Conservation (phyloP, 2,329 filamentous ascomycete species). For the Lasiodiplodia theobromae region DNA sequence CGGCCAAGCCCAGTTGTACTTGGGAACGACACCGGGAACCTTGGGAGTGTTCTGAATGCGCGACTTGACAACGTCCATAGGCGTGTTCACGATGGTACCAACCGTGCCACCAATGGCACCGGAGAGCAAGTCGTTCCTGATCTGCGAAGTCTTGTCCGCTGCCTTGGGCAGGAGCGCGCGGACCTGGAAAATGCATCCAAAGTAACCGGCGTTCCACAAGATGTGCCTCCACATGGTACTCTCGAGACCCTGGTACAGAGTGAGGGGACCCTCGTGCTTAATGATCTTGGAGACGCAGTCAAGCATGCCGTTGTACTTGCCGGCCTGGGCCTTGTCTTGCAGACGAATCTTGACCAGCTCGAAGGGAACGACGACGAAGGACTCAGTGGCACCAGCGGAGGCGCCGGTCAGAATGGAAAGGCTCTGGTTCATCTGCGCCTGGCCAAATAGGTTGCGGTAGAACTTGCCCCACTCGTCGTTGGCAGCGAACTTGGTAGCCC, state of each 20-base stretch:
- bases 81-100: slow-evolving; percentile 92
- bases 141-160: slow-evolving; percentile 80
- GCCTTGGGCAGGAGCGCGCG: slow-evolving; percentile 81
- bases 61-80: slow-evolving; percentile 97
- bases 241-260: slow-evolving; percentile 96
- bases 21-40: slow-evolving; percentile 79
- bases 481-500: slow-evolving; percentile 97
- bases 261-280: slow-evolving; percentile 80
- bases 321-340: slow-evolving; percentile 91
- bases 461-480: slow-evolving; percentile 98
- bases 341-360: slow-evolving; percentile 98
- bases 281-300: slow-evolving; percentile 85
- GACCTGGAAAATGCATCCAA: slow-evolving; percentile 98
- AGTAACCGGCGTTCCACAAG: slow-evolving; percentile 94
- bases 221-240: slow-evolving; percentile 96
- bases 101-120: slow-evolving; percentile 87
- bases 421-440: slow-evolving; percentile 86
- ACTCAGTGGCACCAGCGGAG: slow-evolving; percentile 91
- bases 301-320: slow-evolving; percentile 83
- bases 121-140: slow-evolving; percentile 85
- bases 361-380: slow-evolving; percentile 97
- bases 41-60: slow-evolving; percentile 94
- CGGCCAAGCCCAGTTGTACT: slow-evolving; percentile 99
- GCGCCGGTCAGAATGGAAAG: slow-evolving; percentile 94
- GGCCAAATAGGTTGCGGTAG: slow-evolving; percentile 86